Percentiles rank a stretch among this genome's conserved stretches.
Conservation (phyloP, 306 rosid species). For the Vicia sativa region DNA sequence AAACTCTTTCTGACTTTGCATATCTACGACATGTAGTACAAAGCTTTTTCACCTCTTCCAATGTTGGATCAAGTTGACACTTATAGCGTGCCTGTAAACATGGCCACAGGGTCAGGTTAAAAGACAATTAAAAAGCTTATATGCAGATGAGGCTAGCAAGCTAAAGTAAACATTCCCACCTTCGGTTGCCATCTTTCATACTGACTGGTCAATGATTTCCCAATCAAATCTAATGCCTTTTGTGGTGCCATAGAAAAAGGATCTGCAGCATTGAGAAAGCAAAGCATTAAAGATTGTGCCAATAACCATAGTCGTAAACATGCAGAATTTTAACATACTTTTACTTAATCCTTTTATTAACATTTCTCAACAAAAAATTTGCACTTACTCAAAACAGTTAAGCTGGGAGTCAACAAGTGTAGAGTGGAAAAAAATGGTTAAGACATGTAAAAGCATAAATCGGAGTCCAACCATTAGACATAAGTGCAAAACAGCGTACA, state of each 20-base stretch:
- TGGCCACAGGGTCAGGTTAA: constrained; percentile 40
- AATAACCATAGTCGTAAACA: neutral
- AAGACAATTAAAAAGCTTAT: constrained; percentile 34
- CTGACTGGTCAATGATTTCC: constrained; percentile 79
- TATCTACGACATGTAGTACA: constrained; percentile 82
- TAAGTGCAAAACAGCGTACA: constrained; percentile 9
- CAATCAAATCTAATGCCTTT: constrained; percentile 94
- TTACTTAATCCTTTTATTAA: constrained; percentile 26
- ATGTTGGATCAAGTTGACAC: constrained; percentile 92
- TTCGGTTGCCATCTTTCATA: constrained; percentile 99
- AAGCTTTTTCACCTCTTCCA: constrained; percentile 98
- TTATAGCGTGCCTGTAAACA: constrained; percentile 82
- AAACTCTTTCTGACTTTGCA: constrained; percentile 93
- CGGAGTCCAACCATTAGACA: constrained; percentile 7
- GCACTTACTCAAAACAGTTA: constrained; percentile 4
- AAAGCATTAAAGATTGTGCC: constrained; percentile 10
- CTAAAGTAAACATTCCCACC: constrained; percentile 59
- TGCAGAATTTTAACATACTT: constrained; percentile 6
- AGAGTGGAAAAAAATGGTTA: neutral
- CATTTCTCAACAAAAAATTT: constrained; percentile 16
- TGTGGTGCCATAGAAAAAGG: constrained; percentile 95
- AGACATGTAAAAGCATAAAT: neutral
- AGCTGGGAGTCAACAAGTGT: constrained; percentile 5
- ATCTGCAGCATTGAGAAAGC: constrained; percentile 56
- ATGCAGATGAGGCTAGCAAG: constrained; percentile 28